Conservation (phyloP, 2,329 filamentous ascomycete genomes). For the Rutstroemia sp. region DNA sequence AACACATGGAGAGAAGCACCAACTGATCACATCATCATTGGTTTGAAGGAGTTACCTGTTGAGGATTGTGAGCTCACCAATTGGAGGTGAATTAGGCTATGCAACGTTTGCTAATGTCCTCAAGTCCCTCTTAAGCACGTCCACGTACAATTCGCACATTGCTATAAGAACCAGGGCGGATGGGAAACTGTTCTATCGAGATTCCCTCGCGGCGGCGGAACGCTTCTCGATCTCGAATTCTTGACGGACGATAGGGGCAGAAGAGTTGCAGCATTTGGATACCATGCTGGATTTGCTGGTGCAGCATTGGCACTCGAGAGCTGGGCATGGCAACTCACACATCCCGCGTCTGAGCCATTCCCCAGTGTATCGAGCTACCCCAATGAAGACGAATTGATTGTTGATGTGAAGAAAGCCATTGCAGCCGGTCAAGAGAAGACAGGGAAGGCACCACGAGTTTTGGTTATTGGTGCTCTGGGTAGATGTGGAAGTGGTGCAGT, state of each 20-base stretch:
- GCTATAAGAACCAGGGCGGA: constrained; percentile 68
- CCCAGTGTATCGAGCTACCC: constrained; percentile 61
- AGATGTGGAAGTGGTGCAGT: constrained; percentile 82
- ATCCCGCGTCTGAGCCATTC: constrained; percentile 58
- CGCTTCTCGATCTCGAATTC: constrained; percentile 82
- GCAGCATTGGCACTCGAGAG: constrained; percentile 68
- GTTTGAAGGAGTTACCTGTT: constrained; percentile 71
- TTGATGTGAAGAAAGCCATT: constrained; percentile 65
- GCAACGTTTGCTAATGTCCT: constrained; percentile 6
- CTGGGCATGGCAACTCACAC: constrained; percentile 75
- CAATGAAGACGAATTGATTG: constrained; percentile 67
- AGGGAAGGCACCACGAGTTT: constrained; percentile 61
- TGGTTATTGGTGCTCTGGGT: constrained; percentile 80
- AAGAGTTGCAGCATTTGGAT: constrained; percentile 55
- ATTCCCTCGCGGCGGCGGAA: constrained; percentile 69
- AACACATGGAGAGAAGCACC: constrained; percentile 63
- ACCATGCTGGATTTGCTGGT: constrained; percentile 67
- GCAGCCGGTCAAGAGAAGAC: constrained; percentile 58
- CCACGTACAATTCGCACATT: constrained; percentile 66
- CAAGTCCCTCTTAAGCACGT: constrained; percentile 61
- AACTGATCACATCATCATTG: constrained; percentile 62
- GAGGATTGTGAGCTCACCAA: constrained; percentile 46
- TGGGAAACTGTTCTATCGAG: constrained; percentile 76
- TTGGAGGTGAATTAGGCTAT: neutral
- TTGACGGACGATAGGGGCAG: constrained; percentile 65